Evolutionary conservation across 768 basidiomycete genomes (phyloP), one percentile per base, ranked within the genome.

Genomic region (Boletus reticuloceps): DNA sequence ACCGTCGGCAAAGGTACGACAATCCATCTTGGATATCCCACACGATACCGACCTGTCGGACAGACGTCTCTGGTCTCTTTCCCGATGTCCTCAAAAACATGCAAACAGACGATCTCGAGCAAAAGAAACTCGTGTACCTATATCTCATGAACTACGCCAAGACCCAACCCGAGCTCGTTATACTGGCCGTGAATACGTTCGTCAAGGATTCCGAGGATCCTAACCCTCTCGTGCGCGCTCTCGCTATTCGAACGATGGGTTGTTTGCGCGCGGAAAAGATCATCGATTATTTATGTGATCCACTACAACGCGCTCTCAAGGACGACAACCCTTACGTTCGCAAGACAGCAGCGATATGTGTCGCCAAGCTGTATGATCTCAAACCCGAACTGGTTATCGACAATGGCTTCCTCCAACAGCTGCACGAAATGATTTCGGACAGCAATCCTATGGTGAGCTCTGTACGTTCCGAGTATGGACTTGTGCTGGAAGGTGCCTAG

Each of bases 111-210:
- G 96, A 98, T 71, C 83, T 99, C 51, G 97, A 99, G 72, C 97
- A 98, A 77, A 99, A 98, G 84, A 98, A 99, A 74, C 89, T 99
- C 34, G 97, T 98, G n/a, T 98, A 97, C 66, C 83, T 97, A 22
- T 98, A 98, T 72, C 85, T 99, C 55, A 98, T 98, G 91, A 99
- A 99, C 77, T 99, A 98, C 62, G 96, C 96, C 34, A 97, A 97
- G 70, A 95, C 96, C 0, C 97, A 99, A 68, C 97, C 97, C 0
- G 97, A 99, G 69, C 90, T 98, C 58, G 95, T 98, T 73, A 98
- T 99, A 68, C 82, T 99, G 44, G 97, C 97, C 29, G 97, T 99
- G 56, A 99, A 98, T 69, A 99, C 96, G 9, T 98, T 99, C 69
- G 97, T 99, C 59, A 85, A 97, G 79, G 97, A 99, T 72, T 87